Percentiles rank a stretch among this genome's conserved stretches.
Conservation (phyloP, 2,329 filamentous ascomycete genomes). For the Aspergillus felis region DNA sequence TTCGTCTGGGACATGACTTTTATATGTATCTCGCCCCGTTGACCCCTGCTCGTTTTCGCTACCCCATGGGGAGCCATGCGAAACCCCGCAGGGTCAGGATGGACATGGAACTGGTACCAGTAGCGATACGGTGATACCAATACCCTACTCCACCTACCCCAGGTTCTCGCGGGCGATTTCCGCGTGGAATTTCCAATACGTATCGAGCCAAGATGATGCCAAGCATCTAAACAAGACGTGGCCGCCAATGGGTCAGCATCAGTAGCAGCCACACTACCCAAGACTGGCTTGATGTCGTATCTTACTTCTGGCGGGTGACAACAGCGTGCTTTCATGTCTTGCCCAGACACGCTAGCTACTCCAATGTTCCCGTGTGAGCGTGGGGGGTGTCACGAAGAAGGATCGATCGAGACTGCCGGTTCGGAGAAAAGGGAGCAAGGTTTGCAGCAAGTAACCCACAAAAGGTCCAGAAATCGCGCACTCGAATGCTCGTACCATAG, state of each 20-base stretch:
- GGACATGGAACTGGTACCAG: background rate
- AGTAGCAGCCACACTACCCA: background rate
- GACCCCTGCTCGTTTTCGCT: background rate
- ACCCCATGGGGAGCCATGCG: background rate
- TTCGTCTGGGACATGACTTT: background rate
- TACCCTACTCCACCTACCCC: slow-evolving; percentile 7
- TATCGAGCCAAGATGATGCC: slow-evolving; percentile 20
- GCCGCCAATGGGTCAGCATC: slow-evolving; percentile 3
- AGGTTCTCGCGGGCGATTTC: slow-evolving; percentile 6
- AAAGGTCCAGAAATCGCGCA: background rate
- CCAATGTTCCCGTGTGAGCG: background rate
- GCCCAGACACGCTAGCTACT: background rate
- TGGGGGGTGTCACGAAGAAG: background rate
- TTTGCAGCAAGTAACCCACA: background rate
- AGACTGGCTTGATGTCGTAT: background rate
- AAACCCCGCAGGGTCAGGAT: background rate
- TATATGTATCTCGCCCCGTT: background rate
- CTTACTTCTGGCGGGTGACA: background rate
- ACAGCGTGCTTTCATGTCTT: background rate
- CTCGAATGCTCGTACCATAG: background rate
- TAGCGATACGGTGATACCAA: background rate
- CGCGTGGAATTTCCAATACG: slow-evolving; percentile 14
- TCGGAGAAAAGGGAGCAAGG: background rate
- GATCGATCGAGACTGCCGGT: background rate
- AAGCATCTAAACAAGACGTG: slow-evolving; percentile 17